Conservation (phyloP, 768 basidiomycete species). For the Calocera cornea region DNA sequence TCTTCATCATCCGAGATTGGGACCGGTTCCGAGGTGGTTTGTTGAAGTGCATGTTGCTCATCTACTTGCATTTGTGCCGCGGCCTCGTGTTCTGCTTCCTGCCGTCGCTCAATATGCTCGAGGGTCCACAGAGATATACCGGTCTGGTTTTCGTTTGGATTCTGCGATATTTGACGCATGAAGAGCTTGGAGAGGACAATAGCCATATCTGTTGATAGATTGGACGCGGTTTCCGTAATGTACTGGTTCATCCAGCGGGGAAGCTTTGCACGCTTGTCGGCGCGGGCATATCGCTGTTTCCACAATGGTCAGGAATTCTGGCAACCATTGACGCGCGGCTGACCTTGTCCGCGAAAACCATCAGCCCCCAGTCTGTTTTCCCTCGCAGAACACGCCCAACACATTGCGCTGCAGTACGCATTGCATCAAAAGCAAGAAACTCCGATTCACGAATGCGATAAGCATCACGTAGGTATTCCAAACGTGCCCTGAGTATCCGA, state of each 20-base stretch:
- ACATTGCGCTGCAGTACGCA: conserved; percentile 98
- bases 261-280: conserved; percentile 87
- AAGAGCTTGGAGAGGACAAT: conserved; percentile 87
- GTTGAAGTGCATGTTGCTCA: conserved; percentile 13
- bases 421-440: conserved; percentile 97
- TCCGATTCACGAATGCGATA: conserved; percentile 98
- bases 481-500: conserved; percentile 87
- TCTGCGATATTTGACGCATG: conserved; percentile 98
- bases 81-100: conserved; percentile 63
- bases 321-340: too few relatives aligned
- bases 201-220: conserved; percentile 97
- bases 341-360: conserved; percentile 99
- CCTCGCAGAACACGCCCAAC: conserved; percentile 94
- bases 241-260: conserved; percentile 99
- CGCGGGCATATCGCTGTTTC: conserved; percentile 85
- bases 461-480: conserved; percentile 95
- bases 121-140: conserved; percentile 91
- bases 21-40: not conserved
- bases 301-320: too few relatives aligned
- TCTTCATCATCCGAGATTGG: conserved; percentile 17
- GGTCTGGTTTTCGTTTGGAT: conserved; percentile 89
- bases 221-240: conserved; percentile 95
- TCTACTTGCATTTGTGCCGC: conserved; percentile 34
- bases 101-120: conserved; percentile 77
- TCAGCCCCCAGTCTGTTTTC: conserved; percentile 98